Percentiles rank a stretch among this genome's conserved stretches.
phyloP scores from a whole-genome alignment of 345 rosid species.

The Sapria himalayana region DNA sequence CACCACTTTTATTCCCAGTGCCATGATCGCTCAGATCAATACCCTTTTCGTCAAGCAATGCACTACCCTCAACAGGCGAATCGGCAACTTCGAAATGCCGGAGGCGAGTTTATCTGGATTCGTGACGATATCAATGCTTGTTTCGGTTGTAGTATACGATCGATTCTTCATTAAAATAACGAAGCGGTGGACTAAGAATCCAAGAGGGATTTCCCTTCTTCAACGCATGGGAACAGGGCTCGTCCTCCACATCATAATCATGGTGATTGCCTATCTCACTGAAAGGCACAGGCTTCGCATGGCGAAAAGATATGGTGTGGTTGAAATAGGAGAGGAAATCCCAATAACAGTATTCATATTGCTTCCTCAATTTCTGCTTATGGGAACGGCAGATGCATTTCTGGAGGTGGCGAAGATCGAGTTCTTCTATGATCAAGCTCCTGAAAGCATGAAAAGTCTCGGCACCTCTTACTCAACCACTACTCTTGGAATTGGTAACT shows the following conservation, averaged over 20 bases:
- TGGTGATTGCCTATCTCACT: slow-evolving; percentile 31
- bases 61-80: slow-evolving; percentile 44
- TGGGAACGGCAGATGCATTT: slow-evolving; percentile 68
- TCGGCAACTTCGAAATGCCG: slow-evolving; percentile 41
- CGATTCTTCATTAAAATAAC: slow-evolving; percentile 22
- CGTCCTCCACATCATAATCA: slow-evolving; percentile 33
- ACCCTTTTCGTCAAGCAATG: slow-evolving; percentile 89
- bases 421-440: slow-evolving; percentile 88
- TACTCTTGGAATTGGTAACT: slow-evolving; percentile 40
- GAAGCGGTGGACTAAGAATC: slow-evolving; percentile 33
- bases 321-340: slow-evolving; percentile 29
- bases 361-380: slow-evolving; percentile 61
- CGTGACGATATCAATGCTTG: slow-evolving; percentile 43
- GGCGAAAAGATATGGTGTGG: slow-evolving; percentile 29
- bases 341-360: slow-evolving; percentile 41
- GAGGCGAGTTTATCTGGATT: slow-evolving; percentile 46
- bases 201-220: slow-evolving; percentile 61
- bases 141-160: slow-evolving; percentile 41
- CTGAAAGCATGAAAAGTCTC: slow-evolving; percentile 79
- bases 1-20: slow-evolving; percentile 61
- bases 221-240: slow-evolving; percentile 64
- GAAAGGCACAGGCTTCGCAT: slow-evolving; percentile 33
- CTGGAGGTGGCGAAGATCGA: slow-evolving; percentile 62
- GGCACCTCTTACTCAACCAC: slow-evolving; percentile 52
- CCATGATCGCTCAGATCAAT: slow-evolving; percentile 50